Evolutionary conservation across 2,329 filamentous ascomycete species (phyloP), one percentile per base, ranked within the genome.

Genomic region (Leptographium procerum): DNA sequence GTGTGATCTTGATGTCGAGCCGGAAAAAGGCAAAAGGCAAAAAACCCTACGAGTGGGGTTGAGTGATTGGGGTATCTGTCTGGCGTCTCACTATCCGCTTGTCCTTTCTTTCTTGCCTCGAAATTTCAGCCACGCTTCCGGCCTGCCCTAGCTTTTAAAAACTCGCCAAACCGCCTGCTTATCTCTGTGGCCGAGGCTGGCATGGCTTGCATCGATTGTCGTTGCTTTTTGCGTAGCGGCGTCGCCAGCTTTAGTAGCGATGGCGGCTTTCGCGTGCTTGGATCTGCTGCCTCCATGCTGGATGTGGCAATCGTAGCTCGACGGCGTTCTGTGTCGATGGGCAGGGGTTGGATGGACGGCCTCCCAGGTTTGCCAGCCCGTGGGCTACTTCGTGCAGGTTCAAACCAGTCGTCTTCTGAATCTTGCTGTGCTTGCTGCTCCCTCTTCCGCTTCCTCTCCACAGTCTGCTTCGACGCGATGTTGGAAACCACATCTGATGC

Each of bases 331-430:
- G 53, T 52, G 36, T 24, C 28, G 22, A 31, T 34, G 13, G 22
- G n/a, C 3, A 9, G 43, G n/a, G 43, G 54, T n/a, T 13, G 8
- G 19, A 26, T 14, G 13, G 19, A 8, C 8, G 55, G 11, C 43
- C 2, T 19, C 6, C 10, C 47, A 29, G 47, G 55, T 31, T 52
- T 59, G 14, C 36, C 7, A 43, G 29, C 7, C 22, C 8, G 28
- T 7, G 13, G 29, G 8, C 6, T 28, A 9, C 28, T 45, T 22
- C 33, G 19, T 5, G 56, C 54, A 14, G 29, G 48, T n/a, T 62
- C 61, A 29, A 55, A 57, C 14, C 14, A 34, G 45, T 57, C 51
- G 47, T 55, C 57, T 3, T 57, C 52, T 24, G 57, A 45, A 5
- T 55, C 56, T 11, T 59, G 52, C 11, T 56, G 53, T 24, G 47